Evolutionary conservation across 2,329 filamentous ascomycete genomes (phyloP).

Genomic region (Aspergillus latus): DNA sequence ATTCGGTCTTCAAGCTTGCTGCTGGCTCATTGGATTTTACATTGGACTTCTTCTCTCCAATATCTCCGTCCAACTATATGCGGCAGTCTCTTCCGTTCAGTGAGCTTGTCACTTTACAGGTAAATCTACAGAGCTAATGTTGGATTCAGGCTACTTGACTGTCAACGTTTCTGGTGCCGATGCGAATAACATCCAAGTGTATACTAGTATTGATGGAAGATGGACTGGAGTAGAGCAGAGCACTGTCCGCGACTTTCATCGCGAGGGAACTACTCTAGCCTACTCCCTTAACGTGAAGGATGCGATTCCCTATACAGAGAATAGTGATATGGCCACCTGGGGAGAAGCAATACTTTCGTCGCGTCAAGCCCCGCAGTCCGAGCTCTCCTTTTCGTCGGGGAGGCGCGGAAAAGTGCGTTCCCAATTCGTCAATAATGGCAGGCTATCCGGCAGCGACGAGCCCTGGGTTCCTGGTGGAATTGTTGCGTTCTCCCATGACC

Average conservation of each 20-base stretch:
- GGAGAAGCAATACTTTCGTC: conserved; percentile 45
- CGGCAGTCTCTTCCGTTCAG: conserved; percentile 48
- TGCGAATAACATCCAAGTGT: conserved; percentile 39
- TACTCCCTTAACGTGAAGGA: conserved; percentile 36
- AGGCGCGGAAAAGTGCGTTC: conserved; percentile 27
- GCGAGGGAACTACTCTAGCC: conserved; percentile 27
- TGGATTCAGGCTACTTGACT: conserved; percentile 39
- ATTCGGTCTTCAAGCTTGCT: conserved; percentile 41
- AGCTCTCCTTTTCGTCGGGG: conserved; percentile 34
- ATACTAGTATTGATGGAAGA: conserved; percentile 46
- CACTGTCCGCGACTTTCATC: conserved; percentile 26
- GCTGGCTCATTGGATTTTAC: conserved; percentile 38
- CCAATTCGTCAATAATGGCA: conserved; percentile 35
- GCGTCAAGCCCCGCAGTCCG: conserved; percentile 26
- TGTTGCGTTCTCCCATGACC: conserved; percentile 41
- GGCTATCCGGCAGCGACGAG: conserved; percentile 24
- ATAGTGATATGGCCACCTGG: conserved; percentile 45
- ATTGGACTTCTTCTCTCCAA: conserved; percentile 48
- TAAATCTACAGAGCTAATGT: conserved; percentile 13
- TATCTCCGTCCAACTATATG: conserved; percentile 43
- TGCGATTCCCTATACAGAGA: conserved; percentile 35
- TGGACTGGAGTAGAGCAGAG: conserved; percentile 41
- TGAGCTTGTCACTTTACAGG: conserved; percentile 13
- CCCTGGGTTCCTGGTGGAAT: conserved; percentile 33
- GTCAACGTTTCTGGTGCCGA: conserved; percentile 31